phyloP scores from a whole-genome alignment of 345 rosid genomes.

The Euphorbia tirucalli region DNA sequence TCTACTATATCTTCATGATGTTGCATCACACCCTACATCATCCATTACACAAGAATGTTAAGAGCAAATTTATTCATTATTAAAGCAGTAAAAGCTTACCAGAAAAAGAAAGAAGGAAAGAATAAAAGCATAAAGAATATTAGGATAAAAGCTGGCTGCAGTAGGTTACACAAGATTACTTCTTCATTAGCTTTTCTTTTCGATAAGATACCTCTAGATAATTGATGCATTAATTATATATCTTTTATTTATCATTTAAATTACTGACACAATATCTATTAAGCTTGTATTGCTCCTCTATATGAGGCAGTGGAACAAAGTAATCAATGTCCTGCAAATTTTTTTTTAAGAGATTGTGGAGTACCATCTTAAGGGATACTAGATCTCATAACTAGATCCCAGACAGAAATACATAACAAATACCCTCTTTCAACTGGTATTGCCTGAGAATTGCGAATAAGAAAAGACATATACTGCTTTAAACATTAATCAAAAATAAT shows the following conservation, averaged over 20 bases:
- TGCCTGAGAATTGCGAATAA: no score
- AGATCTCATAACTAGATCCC: no score
- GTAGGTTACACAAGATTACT: neutral
- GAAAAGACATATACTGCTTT: no score
- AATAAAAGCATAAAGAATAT: neutral
- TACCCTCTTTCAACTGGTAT: no score
- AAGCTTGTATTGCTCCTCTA: neutral
- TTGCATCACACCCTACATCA: slow-evolving; percentile 78
- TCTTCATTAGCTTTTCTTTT: neutral
- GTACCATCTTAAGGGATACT: no score
- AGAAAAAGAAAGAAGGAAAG: neutral
- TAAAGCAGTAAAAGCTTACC: neutral
- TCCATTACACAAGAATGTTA: neutral
- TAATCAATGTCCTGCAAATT: neutral
- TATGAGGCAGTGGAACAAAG: neutral
- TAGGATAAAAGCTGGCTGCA: neutral
- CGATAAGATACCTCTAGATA: neutral
- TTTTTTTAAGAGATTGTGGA: no score
- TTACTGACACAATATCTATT: neutral
- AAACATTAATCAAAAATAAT: no score
- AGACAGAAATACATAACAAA: no score
- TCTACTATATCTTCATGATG: slow-evolving; percentile 78
- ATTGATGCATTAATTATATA: no score
- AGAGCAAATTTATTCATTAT: neutral
- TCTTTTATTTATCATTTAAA: no score